A percentile compares a stretch with the other conserved stretches of the same genome.
These are phyloP conservation scores for Penicillium chermesinum DNA, from an alignment of 495 filamentous ascomycete species.

Conservation along the genomic window DNA sequence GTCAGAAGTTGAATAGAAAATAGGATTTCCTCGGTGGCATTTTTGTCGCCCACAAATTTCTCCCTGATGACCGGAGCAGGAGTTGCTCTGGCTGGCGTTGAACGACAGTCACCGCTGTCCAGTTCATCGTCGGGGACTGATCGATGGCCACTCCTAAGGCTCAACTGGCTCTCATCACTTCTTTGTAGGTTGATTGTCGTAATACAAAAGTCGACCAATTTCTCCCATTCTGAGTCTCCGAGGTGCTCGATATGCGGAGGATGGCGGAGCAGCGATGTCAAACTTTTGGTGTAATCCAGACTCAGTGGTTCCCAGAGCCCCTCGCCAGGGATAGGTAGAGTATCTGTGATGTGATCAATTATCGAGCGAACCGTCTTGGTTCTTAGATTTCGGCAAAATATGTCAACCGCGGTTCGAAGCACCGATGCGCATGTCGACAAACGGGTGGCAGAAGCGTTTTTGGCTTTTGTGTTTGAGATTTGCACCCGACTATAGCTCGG, in stretches of 20 bases:
- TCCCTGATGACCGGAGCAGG: slow-evolving; percentile 24
- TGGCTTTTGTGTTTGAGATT: slow-evolving; percentile 39
- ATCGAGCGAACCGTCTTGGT: slow-evolving; percentile 71
- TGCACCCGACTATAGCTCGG: slow-evolving; percentile 55
- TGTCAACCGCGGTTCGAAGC: slow-evolving; percentile 63
- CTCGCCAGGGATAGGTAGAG: slow-evolving; percentile 53
- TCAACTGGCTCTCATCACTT: slow-evolving; percentile 26
- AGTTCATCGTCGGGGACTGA: slow-evolving; percentile 24
- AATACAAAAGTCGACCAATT: slow-evolving; percentile 61
- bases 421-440: slow-evolving; percentile 68
- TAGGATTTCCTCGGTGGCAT: slow-evolving; percentile 53
- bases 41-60: slow-evolving; percentile 24
- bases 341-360: slow-evolving; percentile 75
- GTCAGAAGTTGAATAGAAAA: slow-evolving; percentile 62
- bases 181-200: slow-evolving; percentile 18
- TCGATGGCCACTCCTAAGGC: slow-evolving; percentile 22
- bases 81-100: slow-evolving; percentile 32
- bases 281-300: slow-evolving; percentile 71
- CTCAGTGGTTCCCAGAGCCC: slow-evolving; percentile 66
- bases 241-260: slow-evolving; percentile 76
- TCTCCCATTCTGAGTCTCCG: slow-evolving; percentile 59
- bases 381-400: slow-evolving; percentile 62
- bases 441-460: slow-evolving; percentile 45
- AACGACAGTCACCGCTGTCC: slow-evolving; percentile 21
- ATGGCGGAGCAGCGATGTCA: slow-evolving; percentile 64